Percentiles rank a stretch among this genome's conserved stretches.
Evolutionary conservation across 495 filamentous ascomycete species (phyloP).

Genomic region (Bathelium albidoporum): DNA sequence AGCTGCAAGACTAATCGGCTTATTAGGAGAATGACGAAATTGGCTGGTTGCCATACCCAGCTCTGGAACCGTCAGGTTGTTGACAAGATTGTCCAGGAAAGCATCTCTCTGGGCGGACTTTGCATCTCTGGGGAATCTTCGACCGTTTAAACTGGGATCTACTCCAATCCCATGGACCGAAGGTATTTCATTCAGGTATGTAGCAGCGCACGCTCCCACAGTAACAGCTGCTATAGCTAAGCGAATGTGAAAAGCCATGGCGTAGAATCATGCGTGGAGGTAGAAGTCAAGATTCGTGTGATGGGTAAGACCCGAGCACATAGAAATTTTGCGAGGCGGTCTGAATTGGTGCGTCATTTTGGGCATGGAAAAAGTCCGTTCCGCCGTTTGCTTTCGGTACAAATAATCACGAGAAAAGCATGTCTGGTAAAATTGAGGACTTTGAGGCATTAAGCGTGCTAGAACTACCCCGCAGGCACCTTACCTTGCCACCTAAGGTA

Average conservation of each 20-base stretch:
- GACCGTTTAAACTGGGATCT: background rate
- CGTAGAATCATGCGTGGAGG: too few species aligned
- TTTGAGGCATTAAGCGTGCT: too few species aligned
- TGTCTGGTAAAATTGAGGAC: too few species aligned
- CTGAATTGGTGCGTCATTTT: too few species aligned
- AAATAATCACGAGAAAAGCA: too few species aligned
- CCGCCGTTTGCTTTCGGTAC: too few species aligned
- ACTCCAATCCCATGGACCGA: background rate
- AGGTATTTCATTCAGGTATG: background rate
- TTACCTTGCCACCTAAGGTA: too few species aligned
- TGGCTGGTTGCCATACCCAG: constrained; percentile 12
- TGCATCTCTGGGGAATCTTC: background rate
- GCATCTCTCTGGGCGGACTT: constrained; percentile 5
- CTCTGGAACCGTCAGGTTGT: constrained; percentile 13
- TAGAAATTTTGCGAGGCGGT: too few species aligned
- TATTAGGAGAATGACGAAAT: background rate
- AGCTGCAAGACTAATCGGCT: constrained; percentile 24
- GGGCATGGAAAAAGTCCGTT: too few species aligned
- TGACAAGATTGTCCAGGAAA: constrained; percentile 10
- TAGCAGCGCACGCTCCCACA: background rate
- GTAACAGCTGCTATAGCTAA: background rate
- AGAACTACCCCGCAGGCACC: too few species aligned
- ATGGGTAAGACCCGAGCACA: too few species aligned
- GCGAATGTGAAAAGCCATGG: background rate
- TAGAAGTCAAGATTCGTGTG: too few species aligned